phyloP scores from a whole-genome alignment of 306 rosid species.

The Dalbergia cochinchinensis region DNA sequence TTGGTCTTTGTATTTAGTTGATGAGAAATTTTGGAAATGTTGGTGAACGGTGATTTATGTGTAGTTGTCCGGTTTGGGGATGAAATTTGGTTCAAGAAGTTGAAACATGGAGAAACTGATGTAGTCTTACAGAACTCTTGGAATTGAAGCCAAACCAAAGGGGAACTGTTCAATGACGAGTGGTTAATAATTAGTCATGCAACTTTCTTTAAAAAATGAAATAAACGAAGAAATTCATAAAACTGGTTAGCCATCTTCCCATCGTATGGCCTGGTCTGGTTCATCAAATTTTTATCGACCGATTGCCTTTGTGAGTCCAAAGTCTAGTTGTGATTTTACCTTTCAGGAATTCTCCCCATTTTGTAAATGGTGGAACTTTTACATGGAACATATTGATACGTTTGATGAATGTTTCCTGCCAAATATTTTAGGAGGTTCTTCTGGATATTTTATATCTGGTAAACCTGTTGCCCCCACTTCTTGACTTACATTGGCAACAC shows the following conservation, averaged over 20 bases:
- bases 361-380: not conserved
- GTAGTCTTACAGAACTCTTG: not conserved
- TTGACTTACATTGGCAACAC: not conserved
- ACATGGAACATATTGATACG: not conserved
- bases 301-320: not conserved
- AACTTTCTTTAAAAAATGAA: not conserved
- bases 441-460: not conserved
- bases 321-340: not conserved
- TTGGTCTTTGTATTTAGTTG: not conserved
- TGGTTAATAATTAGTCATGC: not conserved
- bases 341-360: not conserved
- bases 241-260: not conserved
- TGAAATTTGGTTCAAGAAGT: not conserved
- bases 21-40: not conserved
- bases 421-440: too few relatives aligned
- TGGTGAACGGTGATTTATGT: not conserved
- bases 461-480: not conserved
- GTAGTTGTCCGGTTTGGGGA: not conserved
- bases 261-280: not conserved
- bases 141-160: not conserved
- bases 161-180: not conserved
- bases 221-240: too few relatives aligned
- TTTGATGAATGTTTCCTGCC: not conserved
- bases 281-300: not conserved
- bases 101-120: slow-evolving; percentile 7